These are phyloP conservation scores for Clarkia xantiana DNA, from an alignment of 345 rosid species.

Conservation along the genomic window DNA sequence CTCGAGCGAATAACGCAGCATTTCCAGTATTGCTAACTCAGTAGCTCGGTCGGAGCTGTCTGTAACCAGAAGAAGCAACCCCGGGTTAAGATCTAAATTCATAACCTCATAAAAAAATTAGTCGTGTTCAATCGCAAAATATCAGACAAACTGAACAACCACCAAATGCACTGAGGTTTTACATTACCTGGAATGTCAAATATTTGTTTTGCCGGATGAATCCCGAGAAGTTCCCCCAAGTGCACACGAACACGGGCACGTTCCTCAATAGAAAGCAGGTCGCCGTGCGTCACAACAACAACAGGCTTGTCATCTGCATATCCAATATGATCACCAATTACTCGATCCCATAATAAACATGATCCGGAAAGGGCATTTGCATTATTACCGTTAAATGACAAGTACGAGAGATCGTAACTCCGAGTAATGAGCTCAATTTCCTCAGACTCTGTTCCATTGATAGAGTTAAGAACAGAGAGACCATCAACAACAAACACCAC, in stretches of 20 bases:
- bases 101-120: no score
- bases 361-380: neutral
- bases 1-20: slow-evolving; percentile 66
- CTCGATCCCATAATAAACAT: neutral
- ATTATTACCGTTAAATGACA: slow-evolving; percentile 54
- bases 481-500: slow-evolving; percentile 55
- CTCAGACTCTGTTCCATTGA: slow-evolving; percentile 16
- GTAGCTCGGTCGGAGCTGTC: slow-evolving; percentile 40
- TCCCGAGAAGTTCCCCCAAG: slow-evolving; percentile 59
- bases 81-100: neutral
- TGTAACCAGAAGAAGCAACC: slow-evolving; percentile 15
- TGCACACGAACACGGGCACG: slow-evolving; percentile 37
- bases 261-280: slow-evolving; percentile 41
- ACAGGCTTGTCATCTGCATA: slow-evolving; percentile 69
- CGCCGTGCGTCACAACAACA: slow-evolving; percentile 75
- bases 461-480: slow-evolving; percentile 38
- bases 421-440: slow-evolving; percentile 19
- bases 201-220: slow-evolving; percentile 55
- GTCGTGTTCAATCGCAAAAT: no score
- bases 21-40: slow-evolving; percentile 29
- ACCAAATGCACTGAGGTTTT: slow-evolving; percentile 1
- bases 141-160: neutral
- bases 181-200: slow-evolving; percentile 75
- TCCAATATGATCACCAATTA: neutral
- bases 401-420: slow-evolving; percentile 37